These are phyloP conservation scores for Apiotrichum laibachii DNA, from an alignment of 1,284 basidiomycete species.

Conservation along the genomic window DNA sequence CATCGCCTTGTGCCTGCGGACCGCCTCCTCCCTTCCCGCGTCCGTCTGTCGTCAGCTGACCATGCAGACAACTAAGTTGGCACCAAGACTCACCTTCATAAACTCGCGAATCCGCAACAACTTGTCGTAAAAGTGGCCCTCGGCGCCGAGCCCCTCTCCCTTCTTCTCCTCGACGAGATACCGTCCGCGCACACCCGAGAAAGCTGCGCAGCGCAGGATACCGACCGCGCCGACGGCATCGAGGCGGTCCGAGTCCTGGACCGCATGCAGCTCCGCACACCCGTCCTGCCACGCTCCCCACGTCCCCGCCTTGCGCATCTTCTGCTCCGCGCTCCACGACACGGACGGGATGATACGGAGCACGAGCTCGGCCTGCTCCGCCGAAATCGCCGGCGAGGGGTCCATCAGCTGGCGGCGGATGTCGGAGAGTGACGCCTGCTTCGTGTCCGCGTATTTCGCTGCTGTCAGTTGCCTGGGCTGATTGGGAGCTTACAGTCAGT, in stretches of 20 bases:
- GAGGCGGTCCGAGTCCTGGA: constrained; percentile 87
- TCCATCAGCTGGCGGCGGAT: constrained; percentile 31
- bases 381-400: constrained; percentile 5
- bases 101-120: constrained; percentile 68
- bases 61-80: too few relatives aligned
- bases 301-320: constrained; percentile 57
- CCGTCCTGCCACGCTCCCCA: constrained; percentile 69
- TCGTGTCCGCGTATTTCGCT: constrained; percentile 41
- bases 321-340: constrained; percentile 81
- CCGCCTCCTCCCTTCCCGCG: constrained; percentile 51
- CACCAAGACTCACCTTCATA: constrained; percentile 58
- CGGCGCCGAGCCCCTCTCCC: constrained; percentile 24
- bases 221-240: constrained; percentile 91
- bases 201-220: constrained; percentile 81
- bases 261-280: constrained; percentile 81
- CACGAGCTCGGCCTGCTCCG: constrained; percentile 31
- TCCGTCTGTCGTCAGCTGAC: constrained; percentile 56
- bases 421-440: constrained; percentile 21
- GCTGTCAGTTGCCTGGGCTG: constrained; percentile 3
- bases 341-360: constrained; percentile 71
- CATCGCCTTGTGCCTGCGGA: constrained; percentile 2
- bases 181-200: constrained; percentile 57
- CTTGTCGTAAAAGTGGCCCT: constrained; percentile 86
- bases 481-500: constrained; percentile 15
- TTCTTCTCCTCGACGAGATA: constrained; percentile 14